Conservation (phyloP, 345 rosid genomes). For the Eucalyptus cladocalyx region DNA sequence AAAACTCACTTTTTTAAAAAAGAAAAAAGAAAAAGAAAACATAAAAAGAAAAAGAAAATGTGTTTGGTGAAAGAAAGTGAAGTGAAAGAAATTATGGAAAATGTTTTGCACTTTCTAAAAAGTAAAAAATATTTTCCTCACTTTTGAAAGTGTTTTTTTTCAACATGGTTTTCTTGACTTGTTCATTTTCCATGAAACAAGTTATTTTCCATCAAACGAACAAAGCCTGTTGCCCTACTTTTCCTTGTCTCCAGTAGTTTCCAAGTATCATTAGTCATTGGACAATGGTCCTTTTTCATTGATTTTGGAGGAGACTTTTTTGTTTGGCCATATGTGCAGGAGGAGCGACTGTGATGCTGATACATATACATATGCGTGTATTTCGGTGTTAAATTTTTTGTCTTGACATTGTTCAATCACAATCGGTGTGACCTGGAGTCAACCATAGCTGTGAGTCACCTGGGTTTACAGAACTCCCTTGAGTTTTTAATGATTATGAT, state of each 20-base stretch:
- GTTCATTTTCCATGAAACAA: no score
- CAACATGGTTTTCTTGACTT: accelerated
- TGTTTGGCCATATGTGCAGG: neutral
- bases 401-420: neutral
- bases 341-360: neutral
- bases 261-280: no score
- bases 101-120: no score
- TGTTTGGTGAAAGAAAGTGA: no score
- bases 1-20: no score
- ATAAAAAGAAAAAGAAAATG: no score
- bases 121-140: no score
- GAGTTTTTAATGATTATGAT: neutral
- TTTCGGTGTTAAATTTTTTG: neutral
- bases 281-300: neutral
- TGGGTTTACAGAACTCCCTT: neutral
- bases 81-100: no score
- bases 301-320: neutral
- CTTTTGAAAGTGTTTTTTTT: no score
- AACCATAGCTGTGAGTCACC: neutral
- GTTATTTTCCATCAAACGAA: no score
- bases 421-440: neutral
- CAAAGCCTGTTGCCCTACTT: no score
- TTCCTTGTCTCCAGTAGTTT: no score
- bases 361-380: neutral
- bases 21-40: accelerated